Base-by-base conservation (phyloP, 441 rosid species). In the Biscutella auriculata region DNA sequence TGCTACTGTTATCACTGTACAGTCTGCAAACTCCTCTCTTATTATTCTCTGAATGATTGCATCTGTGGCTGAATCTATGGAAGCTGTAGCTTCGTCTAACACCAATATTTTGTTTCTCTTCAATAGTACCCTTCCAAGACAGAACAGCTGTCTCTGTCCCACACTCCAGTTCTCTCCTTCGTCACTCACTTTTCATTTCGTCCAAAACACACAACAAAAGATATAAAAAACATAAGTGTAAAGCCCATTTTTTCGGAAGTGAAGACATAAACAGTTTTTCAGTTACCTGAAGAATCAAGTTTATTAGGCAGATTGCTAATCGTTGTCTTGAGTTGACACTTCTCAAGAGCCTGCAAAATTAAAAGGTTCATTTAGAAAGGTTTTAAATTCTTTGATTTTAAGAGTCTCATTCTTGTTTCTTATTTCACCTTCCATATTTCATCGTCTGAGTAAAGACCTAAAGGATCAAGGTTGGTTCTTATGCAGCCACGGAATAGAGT, bases 81-180 rank as follows among this genome's bases (percentile, higher is more conserved):
- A 90, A 35, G 95, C 94, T n/a, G 95, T 90, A 27, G 97, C 95
- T 78, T 90, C 96, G 65, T 90, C 97, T 1, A 90, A 79, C 29
- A 87, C 90, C 9, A 87, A 73, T 65, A 87, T 83, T 66, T 69
- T 76, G 77, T 83, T 87, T 71, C 95, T 81, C 53, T 72, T 85
- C 0, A 83, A 51, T 9, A 90, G 55, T 8, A 90, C 92, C 76
- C 96, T 82, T 60, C 97, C 97, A 6, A 87, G 89, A 68, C 95
- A 87, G 58, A 90, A 87, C 33, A 87, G 74, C 29, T 90, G 97
- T 28, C 96, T 59, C 57, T 90, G 95, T 57, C 97, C 95, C n/a
- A 73, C 83, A 29, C 92, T 90, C 97, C 97, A 90, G 48, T 87
- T 90, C 47, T 85, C 97, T 19, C 95, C 95, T 70, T 87, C 96